Evolutionary conservation across 352 stramenopile genomes (phyloP).

Genomic region (Phytophthora pistaciae): DNA sequence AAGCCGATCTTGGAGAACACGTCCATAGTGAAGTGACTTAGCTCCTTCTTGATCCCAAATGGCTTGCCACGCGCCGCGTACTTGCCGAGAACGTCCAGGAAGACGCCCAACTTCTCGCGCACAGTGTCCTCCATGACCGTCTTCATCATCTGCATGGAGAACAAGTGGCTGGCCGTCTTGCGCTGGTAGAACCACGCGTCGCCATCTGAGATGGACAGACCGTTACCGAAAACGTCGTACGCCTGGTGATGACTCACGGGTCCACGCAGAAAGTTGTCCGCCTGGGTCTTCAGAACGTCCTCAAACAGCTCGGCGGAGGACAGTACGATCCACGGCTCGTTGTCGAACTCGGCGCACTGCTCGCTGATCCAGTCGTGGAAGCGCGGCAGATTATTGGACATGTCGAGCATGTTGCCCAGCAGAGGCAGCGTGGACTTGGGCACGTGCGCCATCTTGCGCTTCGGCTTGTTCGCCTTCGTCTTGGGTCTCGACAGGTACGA

Average conservation of each 20-base stretch:
- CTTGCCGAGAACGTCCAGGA: constrained; percentile 4
- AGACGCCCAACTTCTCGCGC: constrained; percentile 23
- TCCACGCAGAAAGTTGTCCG: not conserved
- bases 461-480: not conserved
- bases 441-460: constrained; percentile 6
- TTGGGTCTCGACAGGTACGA: not conserved
- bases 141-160: constrained; percentile 4
- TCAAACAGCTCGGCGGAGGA: not conserved
- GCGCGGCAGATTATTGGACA: not conserved
- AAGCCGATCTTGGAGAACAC: constrained; percentile 1
- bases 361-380: constrained; percentile 7
- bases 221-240: constrained; percentile 7
- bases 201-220: constrained; percentile 2
- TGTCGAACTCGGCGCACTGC: constrained; percentile 2
- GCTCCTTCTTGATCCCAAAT: constrained; percentile 18
- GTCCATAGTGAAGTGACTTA: constrained; percentile 26
- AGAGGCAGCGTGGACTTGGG: constrained; percentile 3
- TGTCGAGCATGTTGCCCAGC: constrained; percentile 2
- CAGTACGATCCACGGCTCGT: constrained; percentile 5
- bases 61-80: constrained; percentile 6
- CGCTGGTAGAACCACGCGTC: constrained; percentile 4
- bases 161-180: constrained; percentile 1
- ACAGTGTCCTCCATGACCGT: constrained; percentile 32
- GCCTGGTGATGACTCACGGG: constrained; percentile 1
- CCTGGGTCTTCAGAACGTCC: constrained; percentile 1